phyloP scores from a whole-genome alignment of 1,284 basidiomycete genomes.

The Leccinum pachyderme region DNA sequence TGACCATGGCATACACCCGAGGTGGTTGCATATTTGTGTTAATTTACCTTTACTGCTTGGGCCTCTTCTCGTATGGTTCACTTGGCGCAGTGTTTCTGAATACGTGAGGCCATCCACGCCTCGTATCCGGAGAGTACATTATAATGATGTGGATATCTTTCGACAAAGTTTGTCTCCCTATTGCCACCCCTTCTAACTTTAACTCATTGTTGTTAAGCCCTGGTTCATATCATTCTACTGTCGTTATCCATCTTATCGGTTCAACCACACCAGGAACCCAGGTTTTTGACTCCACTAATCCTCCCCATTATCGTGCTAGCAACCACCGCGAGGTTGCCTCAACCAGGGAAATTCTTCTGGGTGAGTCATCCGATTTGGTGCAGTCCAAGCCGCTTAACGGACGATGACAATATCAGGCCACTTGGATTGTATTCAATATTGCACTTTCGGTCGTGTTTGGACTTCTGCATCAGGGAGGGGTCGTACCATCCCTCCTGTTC shows the following conservation, averaged over 20 bases:
- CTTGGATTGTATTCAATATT: conserved; percentile 35
- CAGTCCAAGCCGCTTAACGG: not conserved
- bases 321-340: conserved; percentile 27
- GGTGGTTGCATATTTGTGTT: conserved; percentile 39
- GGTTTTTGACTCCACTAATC: conserved; percentile 40
- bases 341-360: conserved; percentile 35
- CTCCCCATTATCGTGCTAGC: conserved; percentile 34
- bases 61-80: conserved; percentile 31
- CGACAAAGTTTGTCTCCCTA: conserved; percentile 19
- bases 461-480: conserved; percentile 41
- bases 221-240: conserved; percentile 30
- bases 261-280: conserved; percentile 42
- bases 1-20: conserved; percentile 41
- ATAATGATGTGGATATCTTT: conserved; percentile 13
- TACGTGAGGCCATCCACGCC: conserved; percentile 1
- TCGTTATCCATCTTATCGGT: conserved; percentile 34
- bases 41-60: conserved; percentile 42
- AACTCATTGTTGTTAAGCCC: conserved; percentile 24
- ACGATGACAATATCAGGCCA: conserved; percentile 17
- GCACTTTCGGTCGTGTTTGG: conserved; percentile 36
- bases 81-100: conserved; percentile 7
- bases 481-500: conserved; percentile 39
- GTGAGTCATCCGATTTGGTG: conserved; percentile 20
- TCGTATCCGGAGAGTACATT: conserved; percentile 9
- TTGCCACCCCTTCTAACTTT: not conserved